Evolutionary conservation across 345 rosid species (phyloP).

Genomic region (Citrus sinensis): DNA sequence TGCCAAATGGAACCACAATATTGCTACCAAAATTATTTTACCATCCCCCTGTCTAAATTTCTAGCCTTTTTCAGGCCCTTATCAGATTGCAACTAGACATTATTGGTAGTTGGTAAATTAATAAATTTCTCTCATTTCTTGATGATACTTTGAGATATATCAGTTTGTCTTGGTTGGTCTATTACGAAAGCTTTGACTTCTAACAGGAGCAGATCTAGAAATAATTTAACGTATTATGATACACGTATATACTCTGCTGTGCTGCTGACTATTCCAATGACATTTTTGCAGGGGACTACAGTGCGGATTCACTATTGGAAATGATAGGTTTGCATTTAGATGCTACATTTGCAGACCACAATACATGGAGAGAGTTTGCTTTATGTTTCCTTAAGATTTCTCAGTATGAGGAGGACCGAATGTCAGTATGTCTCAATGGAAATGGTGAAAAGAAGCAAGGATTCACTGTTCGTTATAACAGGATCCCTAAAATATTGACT

Average conservation of each 20-base stretch:
- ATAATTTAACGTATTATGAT: neutral
- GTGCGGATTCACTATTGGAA: conserved; percentile 49
- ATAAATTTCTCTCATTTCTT: neutral
- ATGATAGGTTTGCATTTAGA: conserved; percentile 89
- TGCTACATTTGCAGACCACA: conserved; percentile 40
- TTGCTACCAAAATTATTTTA: neutral
- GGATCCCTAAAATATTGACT: conserved; percentile 37
- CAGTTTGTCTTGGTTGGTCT: neutral
- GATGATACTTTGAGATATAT: neutral
- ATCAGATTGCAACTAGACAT: neutral
- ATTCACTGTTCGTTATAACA: conserved; percentile 30
- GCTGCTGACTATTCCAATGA: neutral
- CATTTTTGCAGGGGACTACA: conserved; percentile 51
- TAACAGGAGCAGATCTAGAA: neutral
- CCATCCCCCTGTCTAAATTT: neutral
- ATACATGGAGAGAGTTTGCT: conserved; percentile 74
- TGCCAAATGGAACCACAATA: neutral
- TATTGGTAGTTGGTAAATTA: neutral
- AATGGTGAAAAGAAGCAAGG: conserved; percentile 25
- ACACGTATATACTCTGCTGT: neutral
- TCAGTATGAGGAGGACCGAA: conserved; percentile 50
- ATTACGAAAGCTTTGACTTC: neutral
- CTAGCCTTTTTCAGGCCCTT: neutral
- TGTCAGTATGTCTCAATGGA: conserved; percentile 47
- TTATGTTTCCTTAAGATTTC: conserved; percentile 51